Evolutionary conservation across 441 rosid species (phyloP), one percentile per base, ranked within the genome.

Genomic region (Erodium texanum): DNA sequence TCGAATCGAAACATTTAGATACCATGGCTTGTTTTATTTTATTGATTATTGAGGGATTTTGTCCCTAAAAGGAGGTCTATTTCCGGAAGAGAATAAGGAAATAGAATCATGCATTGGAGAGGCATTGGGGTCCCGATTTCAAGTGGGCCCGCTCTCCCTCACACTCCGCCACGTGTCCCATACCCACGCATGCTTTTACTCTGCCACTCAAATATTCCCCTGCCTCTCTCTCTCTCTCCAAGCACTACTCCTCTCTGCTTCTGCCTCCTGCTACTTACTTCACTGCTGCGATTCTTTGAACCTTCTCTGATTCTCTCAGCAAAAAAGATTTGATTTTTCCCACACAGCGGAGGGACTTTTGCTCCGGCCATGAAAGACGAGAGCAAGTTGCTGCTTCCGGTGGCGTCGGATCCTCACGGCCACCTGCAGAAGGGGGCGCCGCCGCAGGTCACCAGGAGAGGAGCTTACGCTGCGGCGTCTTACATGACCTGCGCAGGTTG

Each of bases 401-500:
- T 43, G 52, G 52, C n/a, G 15, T 10, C 52, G n/a, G 52, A 43
- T 5, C 10, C 43, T 7, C n/a, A 1, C 52, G 52, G n/a, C 52
- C 9, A 7, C 2, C 29, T 27, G 3, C 52, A 43, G 52, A 43
- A 43, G 52, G 52, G n/a, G 52, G 15, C 52, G 52, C 52, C 52
- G 52, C 29, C 29, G 29, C 29, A 1, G 29, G 52, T 94, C 97
- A 91, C 97, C 68, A 92, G 75, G 72, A 72, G 89, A 63, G 97
- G 99, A 32, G 92, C 91, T n/a, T 79, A 78, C 71, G 99, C 99
- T 52, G 96, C 99, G 65, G 16, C 88, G 67, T 85, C 88, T 58
- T 94, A 94, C 85, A 91, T 94, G 99, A 16, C 91, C 27, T 94
- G 96, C 67, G 96, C 99, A 34, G 99, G 99, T 93, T 36, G 12